Evolutionary conservation across 169 alveolate species (phyloP), one percentile per base, ranked within the genome.

Genomic region (Eimeria praecox): DNA sequence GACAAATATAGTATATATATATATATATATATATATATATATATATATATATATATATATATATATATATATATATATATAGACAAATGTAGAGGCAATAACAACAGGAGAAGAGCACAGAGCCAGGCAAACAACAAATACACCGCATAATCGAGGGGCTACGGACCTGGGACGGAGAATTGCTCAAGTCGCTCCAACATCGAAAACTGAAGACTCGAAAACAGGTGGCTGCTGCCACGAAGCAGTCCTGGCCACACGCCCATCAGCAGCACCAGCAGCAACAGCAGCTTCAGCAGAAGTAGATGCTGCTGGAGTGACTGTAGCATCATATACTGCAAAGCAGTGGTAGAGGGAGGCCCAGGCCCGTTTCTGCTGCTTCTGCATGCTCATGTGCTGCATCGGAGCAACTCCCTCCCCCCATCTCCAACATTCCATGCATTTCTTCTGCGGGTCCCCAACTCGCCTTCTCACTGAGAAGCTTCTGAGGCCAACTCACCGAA

Each of bases 161-260:
- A 62, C 90, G 35, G 46, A 38, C 95, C 95, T 9, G 85, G 95
- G 73, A 91, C 95, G 14, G 95, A 33, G 83, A 91, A 78, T 33
- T 83, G 69, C 49, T 91, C 75, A 27, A 91, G 91, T n/a, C 95
- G 24, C 44, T 75, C 90, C 54, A 91, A 59, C 38, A 91, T n/a
- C n/a, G 42, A 22, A 54, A 91, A 83, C 83, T 91, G 95, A 4
- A 91, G 73, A n/a, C 82, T 85, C 33, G 90, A 69, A 59, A 91
- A 91, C 62, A 91, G 46, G 42, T 85, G 90, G 49, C 73, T 78
- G 95, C 95, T 91, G 71, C 95, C 95, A n/a, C 95, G 90, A 14
- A 91, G 83, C 49, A 78, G 71, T 30, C 90, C 90, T 80, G 38
- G 46, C 24, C 33, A 27, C 40, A 62, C 38, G 16, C 66, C 33